phyloP scores from a whole-genome alignment of 306 rosid genomes.

The Phaseolus lunatus region DNA sequence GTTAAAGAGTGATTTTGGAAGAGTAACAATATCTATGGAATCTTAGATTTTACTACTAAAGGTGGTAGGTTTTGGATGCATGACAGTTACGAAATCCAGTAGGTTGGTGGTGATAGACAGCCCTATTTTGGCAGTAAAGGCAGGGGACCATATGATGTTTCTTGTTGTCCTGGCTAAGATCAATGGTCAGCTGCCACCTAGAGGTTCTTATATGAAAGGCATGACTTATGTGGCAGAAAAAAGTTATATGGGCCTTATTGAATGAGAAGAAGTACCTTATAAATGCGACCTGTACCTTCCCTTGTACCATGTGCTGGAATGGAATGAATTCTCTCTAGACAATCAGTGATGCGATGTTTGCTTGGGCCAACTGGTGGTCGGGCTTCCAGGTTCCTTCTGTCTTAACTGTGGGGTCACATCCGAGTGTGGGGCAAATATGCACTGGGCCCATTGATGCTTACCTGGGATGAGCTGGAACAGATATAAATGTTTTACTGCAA shows the following conservation, averaged over 20 bases:
- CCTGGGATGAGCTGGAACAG: not conserved
- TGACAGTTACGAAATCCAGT: not conserved
- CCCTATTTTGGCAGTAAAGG: not conserved
- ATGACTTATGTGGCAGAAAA: not conserved
- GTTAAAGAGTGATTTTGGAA: not conserved
- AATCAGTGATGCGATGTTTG: not conserved
- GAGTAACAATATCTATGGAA: not conserved
- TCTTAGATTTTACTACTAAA: not conserved
- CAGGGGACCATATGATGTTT: not conserved
- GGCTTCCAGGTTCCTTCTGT: not conserved
- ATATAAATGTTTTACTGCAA: constrained; percentile 21
- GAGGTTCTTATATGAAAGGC: not conserved
- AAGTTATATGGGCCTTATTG: not conserved
- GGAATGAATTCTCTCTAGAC: not conserved
- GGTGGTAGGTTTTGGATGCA: not conserved
- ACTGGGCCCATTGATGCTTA: not conserved
- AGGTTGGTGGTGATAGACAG: not conserved
- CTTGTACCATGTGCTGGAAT: not conserved
- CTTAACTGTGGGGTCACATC: not conserved
- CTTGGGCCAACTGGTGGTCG: not conserved
- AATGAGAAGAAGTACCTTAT: not conserved
- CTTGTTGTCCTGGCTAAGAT: not conserved
- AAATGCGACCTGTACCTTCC: not conserved
- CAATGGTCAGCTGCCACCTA: not conserved
- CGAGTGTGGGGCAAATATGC: not conserved